These are phyloP conservation scores for Lyophyllum shimeji DNA, from an alignment of 768 basidiomycete species.

Conservation along the genomic window DNA sequence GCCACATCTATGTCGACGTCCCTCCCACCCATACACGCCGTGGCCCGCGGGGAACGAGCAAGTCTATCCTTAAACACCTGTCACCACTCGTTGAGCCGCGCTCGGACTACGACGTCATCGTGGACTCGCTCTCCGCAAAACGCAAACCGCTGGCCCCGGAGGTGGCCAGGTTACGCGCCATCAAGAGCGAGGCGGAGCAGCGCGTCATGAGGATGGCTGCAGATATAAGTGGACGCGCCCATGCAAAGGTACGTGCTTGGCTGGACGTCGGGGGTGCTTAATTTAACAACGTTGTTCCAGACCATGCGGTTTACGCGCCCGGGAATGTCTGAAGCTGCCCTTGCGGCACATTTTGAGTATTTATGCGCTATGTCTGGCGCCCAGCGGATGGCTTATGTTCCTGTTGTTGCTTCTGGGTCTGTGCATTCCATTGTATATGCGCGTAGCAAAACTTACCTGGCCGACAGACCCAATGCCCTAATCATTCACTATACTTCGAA, in stretches of 20 bases:
- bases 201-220: conserved; percentile 81
- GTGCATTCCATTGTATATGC: conserved; percentile 13
- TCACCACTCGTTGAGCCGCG: conserved; percentile 27
- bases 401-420: conserved; percentile 94
- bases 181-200: conserved; percentile 83
- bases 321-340: conserved; percentile 38
- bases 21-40: conserved; percentile 34
- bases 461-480: conserved; percentile 73
- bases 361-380: conserved; percentile 76
- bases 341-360: conserved; percentile 87
- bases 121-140: conserved; percentile 51
- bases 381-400: conserved; percentile 93
- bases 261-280: background rate
- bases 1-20: conserved; percentile 54
- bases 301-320: conserved; percentile 77
- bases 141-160: conserved; percentile 60
- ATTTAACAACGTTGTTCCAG: conserved; percentile 34
- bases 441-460: background rate
- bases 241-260: conserved; percentile 64
- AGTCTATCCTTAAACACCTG: conserved; percentile 57
- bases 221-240: conserved; percentile 82
- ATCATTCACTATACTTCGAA: conserved; percentile 96
- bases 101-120: conserved; percentile 53
- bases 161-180: conserved; percentile 66
- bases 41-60: conserved; percentile 40